These are phyloP conservation scores for Candida cerambycidarum DNA, from an alignment of 805 yeast species.

Conservation along the genomic window DNA sequence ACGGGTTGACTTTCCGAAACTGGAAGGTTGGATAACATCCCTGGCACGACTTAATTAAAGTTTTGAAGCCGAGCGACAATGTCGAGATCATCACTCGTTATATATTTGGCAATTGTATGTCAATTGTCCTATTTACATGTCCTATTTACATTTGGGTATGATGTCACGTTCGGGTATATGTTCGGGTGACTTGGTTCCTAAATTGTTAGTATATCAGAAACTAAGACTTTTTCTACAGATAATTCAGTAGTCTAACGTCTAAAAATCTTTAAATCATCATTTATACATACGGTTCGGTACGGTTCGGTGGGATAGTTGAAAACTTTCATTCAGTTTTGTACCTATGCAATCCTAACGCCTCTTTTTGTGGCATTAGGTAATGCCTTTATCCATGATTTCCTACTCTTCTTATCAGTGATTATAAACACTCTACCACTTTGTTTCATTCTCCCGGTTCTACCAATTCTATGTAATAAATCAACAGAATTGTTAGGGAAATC, in stretches of 20 bases:
- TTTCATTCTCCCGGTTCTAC: slow-evolving; percentile 92
- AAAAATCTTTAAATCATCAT: slow-evolving; percentile 14
- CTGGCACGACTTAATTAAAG: too few relatives aligned
- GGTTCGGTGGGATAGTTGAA: background rate
- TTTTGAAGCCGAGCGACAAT: too few relatives aligned
- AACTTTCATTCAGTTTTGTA: background rate
- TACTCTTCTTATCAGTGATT: slow-evolving; percentile 64
- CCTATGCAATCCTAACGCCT: slow-evolving; percentile 16
- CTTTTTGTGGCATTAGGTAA: slow-evolving; percentile 59
- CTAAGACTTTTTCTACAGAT: slow-evolving; percentile 16
- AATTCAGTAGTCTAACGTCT: slow-evolving; percentile 20
- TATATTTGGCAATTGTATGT: too few relatives aligned
- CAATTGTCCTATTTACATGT: too few relatives aligned
- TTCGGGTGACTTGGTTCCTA: too few relatives aligned
- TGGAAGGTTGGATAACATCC: background rate
- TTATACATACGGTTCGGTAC: slow-evolving; percentile 6
- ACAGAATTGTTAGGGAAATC: slow-evolving; percentile 85
- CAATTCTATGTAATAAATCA: slow-evolving; percentile 87
- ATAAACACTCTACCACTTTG: slow-evolving; percentile 85
- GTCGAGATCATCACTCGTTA: too few relatives aligned
- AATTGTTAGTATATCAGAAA: slow-evolving; percentile 12
- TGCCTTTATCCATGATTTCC: slow-evolving; percentile 81
- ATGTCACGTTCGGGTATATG: too few relatives aligned
- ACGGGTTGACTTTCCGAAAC: slow-evolving; percentile 4
- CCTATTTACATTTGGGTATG: background rate